These are phyloP conservation scores for Candida arabinofermentans DNA, from an alignment of 805 yeast genomes.

Conservation along the genomic window DNA sequence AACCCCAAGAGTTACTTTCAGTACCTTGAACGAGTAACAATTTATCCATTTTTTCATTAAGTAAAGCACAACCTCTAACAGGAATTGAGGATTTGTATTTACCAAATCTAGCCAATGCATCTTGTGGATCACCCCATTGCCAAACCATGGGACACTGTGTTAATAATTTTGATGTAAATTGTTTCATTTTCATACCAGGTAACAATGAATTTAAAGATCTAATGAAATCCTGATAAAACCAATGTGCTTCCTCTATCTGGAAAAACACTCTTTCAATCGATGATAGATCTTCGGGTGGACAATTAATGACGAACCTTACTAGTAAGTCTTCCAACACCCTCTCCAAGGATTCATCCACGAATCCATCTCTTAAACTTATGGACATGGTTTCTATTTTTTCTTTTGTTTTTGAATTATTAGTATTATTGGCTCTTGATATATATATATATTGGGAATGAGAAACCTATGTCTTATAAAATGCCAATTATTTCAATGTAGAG, in stretches of 20 bases:
- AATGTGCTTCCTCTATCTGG: conserved; percentile 96
- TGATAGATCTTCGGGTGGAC: conserved; percentile 86
- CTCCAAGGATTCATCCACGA: conserved; percentile 64
- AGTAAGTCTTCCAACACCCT: conserved; percentile 79
- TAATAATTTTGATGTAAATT: conserved; percentile 64
- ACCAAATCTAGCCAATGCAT: conserved; percentile 75
- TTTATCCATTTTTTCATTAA: conserved; percentile 67
- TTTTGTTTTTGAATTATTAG: too few relatives aligned
- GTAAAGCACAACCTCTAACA: conserved; percentile 90
- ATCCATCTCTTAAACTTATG: conserved; percentile 35
- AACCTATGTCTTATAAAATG: too few relatives aligned
- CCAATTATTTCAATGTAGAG: too few relatives aligned
- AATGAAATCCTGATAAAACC: conserved; percentile 90
- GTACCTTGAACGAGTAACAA: conserved; percentile 80
- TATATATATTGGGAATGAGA: background rate
- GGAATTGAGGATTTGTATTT: conserved; percentile 88
- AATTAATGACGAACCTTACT: conserved; percentile 86
- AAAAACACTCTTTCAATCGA: conserved; percentile 80
- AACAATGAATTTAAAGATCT: conserved; percentile 67
- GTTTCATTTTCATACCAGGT: conserved; percentile 74
- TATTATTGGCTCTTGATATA: too few relatives aligned
- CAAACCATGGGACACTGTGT: conserved; percentile 71
- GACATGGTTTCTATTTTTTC: conserved; percentile 25
- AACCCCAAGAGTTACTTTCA: conserved; percentile 81
- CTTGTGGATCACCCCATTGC: conserved; percentile 82